phyloP scores from a whole-genome alignment of 2,329 filamentous ascomycete species.

The Monilinia polystroma region DNA sequence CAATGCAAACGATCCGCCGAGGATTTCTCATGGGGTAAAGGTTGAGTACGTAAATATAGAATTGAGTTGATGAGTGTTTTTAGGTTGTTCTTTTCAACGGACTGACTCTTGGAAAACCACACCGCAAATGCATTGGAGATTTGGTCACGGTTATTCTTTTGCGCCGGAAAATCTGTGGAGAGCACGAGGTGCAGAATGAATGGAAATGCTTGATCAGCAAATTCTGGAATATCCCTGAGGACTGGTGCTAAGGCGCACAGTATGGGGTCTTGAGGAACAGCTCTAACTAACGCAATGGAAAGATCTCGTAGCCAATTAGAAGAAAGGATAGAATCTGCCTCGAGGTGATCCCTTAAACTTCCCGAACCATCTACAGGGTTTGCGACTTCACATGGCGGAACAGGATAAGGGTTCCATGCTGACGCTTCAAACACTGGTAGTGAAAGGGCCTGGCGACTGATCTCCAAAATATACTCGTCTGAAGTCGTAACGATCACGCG shows the following conservation, averaged over 20 bases:
- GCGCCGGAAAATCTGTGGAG: conserved; percentile 61
- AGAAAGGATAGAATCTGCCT: conserved; percentile 44
- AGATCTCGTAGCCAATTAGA: conserved; percentile 61
- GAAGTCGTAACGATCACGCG: conserved; percentile 53
- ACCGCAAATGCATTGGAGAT: conserved; percentile 65
- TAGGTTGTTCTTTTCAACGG: conserved; percentile 58
- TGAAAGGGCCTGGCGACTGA: conserved; percentile 53
- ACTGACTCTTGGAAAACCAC: conserved; percentile 57
- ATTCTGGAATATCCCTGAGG: conserved; percentile 61
- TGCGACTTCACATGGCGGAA: conserved; percentile 52
- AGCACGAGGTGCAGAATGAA: conserved; percentile 84
- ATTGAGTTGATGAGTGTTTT: conserved; percentile 75
- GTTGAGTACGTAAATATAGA: conserved; percentile 84
- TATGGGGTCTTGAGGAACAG: conserved; percentile 62
- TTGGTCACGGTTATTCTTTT: conserved; percentile 56
- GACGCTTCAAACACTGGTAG: conserved; percentile 54
- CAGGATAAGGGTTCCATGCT: conserved; percentile 55
- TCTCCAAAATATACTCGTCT: conserved; percentile 45
- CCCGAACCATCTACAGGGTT: background rate
- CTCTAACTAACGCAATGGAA: conserved; percentile 59
- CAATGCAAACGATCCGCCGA: conserved; percentile 77
- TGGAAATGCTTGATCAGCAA: conserved; percentile 75
- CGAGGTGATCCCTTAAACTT: conserved; percentile 21
- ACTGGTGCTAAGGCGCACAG: conserved; percentile 67
- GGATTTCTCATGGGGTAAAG: conserved; percentile 70